Conservation (phyloP, 495 filamentous ascomycete genomes). For the Xylaria castorea region DNA sequence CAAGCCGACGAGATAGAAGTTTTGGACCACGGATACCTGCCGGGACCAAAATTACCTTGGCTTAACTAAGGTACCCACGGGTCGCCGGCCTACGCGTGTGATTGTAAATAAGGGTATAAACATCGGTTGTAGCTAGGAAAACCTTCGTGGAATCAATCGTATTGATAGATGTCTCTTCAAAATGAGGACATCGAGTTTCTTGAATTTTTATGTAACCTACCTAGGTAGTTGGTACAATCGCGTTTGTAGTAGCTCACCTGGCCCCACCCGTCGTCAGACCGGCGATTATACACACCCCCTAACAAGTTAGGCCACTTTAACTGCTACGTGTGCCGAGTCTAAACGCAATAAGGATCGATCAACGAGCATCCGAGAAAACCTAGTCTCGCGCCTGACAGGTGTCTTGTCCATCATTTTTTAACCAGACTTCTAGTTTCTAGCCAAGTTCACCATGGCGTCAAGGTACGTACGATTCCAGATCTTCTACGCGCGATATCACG, state of each 20-base stretch:
- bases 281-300: not conserved
- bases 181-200: no score
- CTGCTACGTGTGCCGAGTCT: constrained; percentile 21
- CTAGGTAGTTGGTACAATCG: no score
- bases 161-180: not conserved
- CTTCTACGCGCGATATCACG: not conserved
- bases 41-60: not conserved
- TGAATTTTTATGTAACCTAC: no score
- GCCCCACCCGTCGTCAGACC: constrained; percentile 20
- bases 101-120: not conserved
- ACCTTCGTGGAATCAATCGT: not conserved
- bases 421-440: not conserved
- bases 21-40: not conserved
- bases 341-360: constrained; percentile 5
- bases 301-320: not conserved
- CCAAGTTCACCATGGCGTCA: constrained; percentile 21
- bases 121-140: not conserved
- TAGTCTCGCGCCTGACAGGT: constrained; percentile 2
- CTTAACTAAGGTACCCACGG: not conserved
- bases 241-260: not conserved
- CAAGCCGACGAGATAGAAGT: not conserved
- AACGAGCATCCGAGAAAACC: constrained; percentile 13
- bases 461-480: constrained; percentile 8
- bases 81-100: no score
- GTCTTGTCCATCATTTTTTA: not conserved